Conservation (phyloP, 345 rosid species). For the Pugionium cornutum region DNA sequence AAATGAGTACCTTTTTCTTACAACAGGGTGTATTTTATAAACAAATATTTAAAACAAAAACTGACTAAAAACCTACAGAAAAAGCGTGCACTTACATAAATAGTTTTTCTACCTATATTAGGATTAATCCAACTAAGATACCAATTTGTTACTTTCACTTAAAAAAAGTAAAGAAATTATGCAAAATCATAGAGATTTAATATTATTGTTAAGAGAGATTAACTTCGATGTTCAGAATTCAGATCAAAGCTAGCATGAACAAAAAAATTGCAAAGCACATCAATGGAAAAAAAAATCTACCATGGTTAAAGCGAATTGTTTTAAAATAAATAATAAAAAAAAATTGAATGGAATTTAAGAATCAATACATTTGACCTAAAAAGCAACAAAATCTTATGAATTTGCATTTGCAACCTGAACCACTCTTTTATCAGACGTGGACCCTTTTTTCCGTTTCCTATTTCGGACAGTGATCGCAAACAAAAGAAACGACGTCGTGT, state of each 20-base stretch:
- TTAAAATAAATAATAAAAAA: background rate
- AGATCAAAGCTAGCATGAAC: background rate
- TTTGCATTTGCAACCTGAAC: slow-evolving; percentile 34
- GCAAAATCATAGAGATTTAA: background rate
- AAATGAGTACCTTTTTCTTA: slow-evolving; percentile 15
- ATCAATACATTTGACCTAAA: slow-evolving; percentile 27
- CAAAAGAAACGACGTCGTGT: slow-evolving; percentile 22
- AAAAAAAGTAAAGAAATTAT: background rate
- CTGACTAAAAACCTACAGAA: background rate
- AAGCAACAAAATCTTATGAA: slow-evolving; percentile 22
- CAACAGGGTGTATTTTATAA: background rate
- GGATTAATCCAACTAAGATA: background rate
- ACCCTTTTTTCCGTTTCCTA: slow-evolving; percentile 14
- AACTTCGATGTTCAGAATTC: background rate
- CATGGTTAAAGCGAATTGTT: background rate
- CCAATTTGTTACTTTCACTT: background rate
- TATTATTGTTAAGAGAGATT: background rate
- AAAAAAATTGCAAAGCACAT: background rate
- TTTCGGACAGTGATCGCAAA: slow-evolving; percentile 25
- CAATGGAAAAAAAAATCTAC: background rate
- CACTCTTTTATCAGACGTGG: slow-evolving; percentile 40
- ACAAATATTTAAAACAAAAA: background rate
- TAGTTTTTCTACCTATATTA: background rate
- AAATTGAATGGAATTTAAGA: slow-evolving; percentile 5
- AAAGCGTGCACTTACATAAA: background rate